A percentile compares a stretch with the other conserved stretches of the same genome.
phyloP scores from a whole-genome alignment of 768 basidiomycete species.

The Epithele typhae region DNA sequence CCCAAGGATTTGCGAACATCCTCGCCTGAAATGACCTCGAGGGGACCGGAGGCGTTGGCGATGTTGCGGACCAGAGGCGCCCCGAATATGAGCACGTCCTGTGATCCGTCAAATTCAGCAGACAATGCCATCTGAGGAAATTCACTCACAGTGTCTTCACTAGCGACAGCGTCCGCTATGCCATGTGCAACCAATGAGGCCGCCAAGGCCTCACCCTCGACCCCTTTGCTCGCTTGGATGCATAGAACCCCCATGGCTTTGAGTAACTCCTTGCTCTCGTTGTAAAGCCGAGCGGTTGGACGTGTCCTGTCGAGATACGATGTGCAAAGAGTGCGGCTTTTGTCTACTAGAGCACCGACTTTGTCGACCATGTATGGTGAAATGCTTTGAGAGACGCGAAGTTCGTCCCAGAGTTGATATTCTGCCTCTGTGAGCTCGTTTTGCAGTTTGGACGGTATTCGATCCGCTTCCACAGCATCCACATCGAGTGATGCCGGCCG shows the following conservation, averaged over 20 bases:
- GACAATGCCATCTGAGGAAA: too few relatives aligned
- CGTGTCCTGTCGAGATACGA: conserved; percentile 61
- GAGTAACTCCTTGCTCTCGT: conserved; percentile 65
- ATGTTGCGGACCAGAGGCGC: conserved; percentile 80
- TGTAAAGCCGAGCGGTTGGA: conserved; percentile 66
- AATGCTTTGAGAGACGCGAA: too few relatives aligned
- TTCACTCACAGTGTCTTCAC: conserved; percentile 85
- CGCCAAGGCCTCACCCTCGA: conserved; percentile 86
- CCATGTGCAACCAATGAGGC: conserved; percentile 72
- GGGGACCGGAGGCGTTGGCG: conserved; percentile 52
- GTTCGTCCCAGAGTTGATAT: conserved; percentile 51
- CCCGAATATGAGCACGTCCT: conserved; percentile 83
- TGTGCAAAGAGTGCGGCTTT: conserved; percentile 53
- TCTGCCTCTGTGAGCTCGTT: conserved; percentile 57
- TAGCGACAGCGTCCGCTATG: conserved; percentile 81
- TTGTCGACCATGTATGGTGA: too few relatives aligned
- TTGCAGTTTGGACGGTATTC: conserved; percentile 49
- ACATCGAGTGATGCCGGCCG: background rate
- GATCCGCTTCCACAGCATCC: conserved; percentile 19
- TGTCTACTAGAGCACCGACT: too few relatives aligned
- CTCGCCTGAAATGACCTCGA: conserved; percentile 59
- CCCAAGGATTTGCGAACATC: conserved; percentile 54
- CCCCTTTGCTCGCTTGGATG: conserved; percentile 60
- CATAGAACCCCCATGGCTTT: conserved; percentile 80
- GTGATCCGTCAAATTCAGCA: background rate